Base-by-base conservation (phyloP, 176 grass and related monocot species). In the Melocanna baccifera region DNA sequence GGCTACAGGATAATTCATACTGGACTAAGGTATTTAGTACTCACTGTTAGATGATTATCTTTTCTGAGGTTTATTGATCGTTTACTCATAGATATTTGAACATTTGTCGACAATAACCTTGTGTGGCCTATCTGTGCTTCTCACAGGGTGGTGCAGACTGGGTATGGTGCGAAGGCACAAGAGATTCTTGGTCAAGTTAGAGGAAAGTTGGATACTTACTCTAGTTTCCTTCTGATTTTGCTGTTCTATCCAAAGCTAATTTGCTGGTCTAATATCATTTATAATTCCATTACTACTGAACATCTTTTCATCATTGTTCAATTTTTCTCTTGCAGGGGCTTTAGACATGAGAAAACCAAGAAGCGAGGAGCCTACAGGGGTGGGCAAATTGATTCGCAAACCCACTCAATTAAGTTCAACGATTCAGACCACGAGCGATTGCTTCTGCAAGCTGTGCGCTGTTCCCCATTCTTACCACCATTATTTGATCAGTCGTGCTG, bases 261-360 rank as follows among this genome's bases (percentile, higher is more conserved):
- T 18, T 16, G 3, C 55, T 69, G 22, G 22, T 50, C 13, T 72
- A 75, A 42, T 47, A 39, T 4, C 6, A 8, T 29, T 14, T 25
- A 18, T 48, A 55, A 75, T 50, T 7, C 45, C 6, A 2, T 53
- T 73, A 42, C 4, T 77, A 36, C n/a, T 58, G 56, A 62, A 89
- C 36, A 61, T 73, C 14, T 3, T 85, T 16, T 67, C 20, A 80
- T 80, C 6, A 26, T 36, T 81, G 61, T 11, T 55, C 2, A 18
- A 61, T n/a, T 32, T 76, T 73, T 29, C 12, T 37, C 3, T 46
- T 82, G 43, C 87, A 99, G 96, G 90, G 91, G 89, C n/a, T 99
- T 99, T 71, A 90, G 96, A 57, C 96, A 96, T 46, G 96, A 99
- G 90, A 99, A 99, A 81, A 99, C 93, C 42, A 99, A 96, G 78